Evolutionary conservation across 2,329 filamentous ascomycete species (phyloP).

Genomic region (Colletotrichum chrysophilum): DNA sequence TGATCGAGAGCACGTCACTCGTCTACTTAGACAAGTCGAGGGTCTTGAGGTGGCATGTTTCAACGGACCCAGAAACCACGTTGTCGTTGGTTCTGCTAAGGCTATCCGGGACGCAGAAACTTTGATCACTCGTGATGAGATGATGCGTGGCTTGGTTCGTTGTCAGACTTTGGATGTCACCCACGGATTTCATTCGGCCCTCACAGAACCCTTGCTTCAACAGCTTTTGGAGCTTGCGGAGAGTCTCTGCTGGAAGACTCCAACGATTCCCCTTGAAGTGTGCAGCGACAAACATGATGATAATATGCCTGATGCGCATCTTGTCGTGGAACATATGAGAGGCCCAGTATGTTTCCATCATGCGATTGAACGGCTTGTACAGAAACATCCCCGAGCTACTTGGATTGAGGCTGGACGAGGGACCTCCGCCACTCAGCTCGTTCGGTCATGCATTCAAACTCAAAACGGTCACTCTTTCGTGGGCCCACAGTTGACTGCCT

Average conservation of each 20-base stretch:
- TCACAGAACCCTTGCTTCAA: background rate
- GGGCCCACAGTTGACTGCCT: constrained; percentile 5
- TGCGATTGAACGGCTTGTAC: constrained; percentile 30
- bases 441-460: background rate
- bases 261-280: background rate
- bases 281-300: constrained; percentile 8
- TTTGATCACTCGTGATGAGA: background rate
- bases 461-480: background rate
- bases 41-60: background rate
- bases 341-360: constrained; percentile 37
- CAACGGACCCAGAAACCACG: background rate
- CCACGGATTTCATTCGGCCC: background rate
- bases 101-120: background rate
- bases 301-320: constrained; percentile 15
- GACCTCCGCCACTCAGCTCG: constrained; percentile 38
- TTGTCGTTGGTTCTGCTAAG: background rate
- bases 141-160: background rate
- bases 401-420: constrained; percentile 39
- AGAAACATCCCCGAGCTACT: constrained; percentile 24
- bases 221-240: background rate
- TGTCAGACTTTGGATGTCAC: background rate
- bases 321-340: constrained; percentile 33
- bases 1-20: background rate
- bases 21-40: background rate
- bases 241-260: background rate